Base-by-base conservation (phyloP, 2,329 filamentous ascomycete genomes). In the Talaromyces verruculosus region DNA sequence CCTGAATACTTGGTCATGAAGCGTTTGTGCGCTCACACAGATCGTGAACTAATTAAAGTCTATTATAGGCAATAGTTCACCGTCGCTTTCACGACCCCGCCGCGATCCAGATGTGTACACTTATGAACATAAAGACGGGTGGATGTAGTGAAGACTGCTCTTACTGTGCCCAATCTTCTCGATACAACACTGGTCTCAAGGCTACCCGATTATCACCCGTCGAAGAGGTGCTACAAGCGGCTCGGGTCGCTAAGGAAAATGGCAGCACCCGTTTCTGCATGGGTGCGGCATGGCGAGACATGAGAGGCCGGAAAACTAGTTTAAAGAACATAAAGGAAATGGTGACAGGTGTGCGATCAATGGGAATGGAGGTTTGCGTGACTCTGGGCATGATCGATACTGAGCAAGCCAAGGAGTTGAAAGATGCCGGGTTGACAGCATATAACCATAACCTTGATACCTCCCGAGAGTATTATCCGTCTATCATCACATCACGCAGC, bases 391-490 rank as follows among this genome's bases (percentile, higher is more conserved):
- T 96, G 93, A 92, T 97, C 72, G 91, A 96, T 77, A 85, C 83
- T 5, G 83, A 84, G 70, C 92, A 96, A 82, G 93, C 93, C 33
- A 86, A 86, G 73, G 91, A 95, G 80, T 85, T 97, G 69, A 93
- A 92, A 75, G 87, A 88, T 1, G 93, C 92, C 0, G 93, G 93
- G 0, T 80, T 97, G 72, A 96, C 93, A 17, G 93, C 93, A 0
- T 96, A 97, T 80, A 97, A 97, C 80, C 93, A 97, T 84, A 97
- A 97, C 76, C 85, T 97, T 69, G 93, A 97, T 79, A 97, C 93
- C 1, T 92, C 89, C 65, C 86, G 93, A 71, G 93, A 96, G 80
- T 92, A 92, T 78, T 96, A 97, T 75, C 92, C 93, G 0, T 89
- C 84, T 45, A 85, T 97, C 72, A 96, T 97, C 78, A 91, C 91